Evolutionary conservation across 352 stramenopile species (phyloP).

Genomic region (Phytophthora citricola): DNA sequence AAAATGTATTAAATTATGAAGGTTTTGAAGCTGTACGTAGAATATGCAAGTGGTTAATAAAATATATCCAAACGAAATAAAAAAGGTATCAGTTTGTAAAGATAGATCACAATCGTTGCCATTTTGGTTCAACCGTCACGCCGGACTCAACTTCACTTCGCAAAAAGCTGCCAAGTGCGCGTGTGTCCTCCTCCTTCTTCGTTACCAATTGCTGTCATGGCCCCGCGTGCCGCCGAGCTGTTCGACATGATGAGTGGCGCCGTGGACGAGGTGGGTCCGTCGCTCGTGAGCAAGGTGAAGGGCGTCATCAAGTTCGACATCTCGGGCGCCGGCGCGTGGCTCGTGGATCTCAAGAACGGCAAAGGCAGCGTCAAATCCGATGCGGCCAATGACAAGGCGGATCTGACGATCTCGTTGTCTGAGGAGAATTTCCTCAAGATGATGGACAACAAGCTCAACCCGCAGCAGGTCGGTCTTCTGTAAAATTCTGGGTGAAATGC

Average conservation of each 20-base stretch:
- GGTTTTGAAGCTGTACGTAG: too few species aligned
- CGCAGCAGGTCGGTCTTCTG: constrained; percentile 63
- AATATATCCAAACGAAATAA: too few species aligned
- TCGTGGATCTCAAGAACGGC: constrained; percentile 84
- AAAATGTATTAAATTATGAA: too few species aligned
- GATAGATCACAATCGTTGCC: neutral
- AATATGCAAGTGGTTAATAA: too few species aligned
- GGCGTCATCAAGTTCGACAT: constrained; percentile 86
- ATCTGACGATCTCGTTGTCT: constrained; percentile 79
- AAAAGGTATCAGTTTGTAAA: too few species aligned
- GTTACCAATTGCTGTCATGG: constrained; percentile 26
- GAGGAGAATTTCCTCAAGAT: constrained; percentile 81
- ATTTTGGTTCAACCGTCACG: constrained; percentile 26
- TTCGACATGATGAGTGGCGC: constrained; percentile 76
- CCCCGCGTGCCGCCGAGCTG: constrained; percentile 57
- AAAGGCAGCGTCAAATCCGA: constrained; percentile 63
- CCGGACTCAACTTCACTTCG: constrained; percentile 38
- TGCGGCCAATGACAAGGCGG: constrained; percentile 63
- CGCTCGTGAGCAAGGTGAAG: constrained; percentile 81
- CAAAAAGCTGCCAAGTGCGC: constrained; percentile 1
- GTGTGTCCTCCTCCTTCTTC: neutral
- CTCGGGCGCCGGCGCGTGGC: constrained; percentile 64
- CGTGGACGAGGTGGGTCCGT: constrained; percentile 71
- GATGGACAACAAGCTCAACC: constrained; percentile 91
- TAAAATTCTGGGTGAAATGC: neutral